Evolutionary conservation across 768 basidiomycete genomes (phyloP).

Genomic region (Termitomyces sp.): DNA sequence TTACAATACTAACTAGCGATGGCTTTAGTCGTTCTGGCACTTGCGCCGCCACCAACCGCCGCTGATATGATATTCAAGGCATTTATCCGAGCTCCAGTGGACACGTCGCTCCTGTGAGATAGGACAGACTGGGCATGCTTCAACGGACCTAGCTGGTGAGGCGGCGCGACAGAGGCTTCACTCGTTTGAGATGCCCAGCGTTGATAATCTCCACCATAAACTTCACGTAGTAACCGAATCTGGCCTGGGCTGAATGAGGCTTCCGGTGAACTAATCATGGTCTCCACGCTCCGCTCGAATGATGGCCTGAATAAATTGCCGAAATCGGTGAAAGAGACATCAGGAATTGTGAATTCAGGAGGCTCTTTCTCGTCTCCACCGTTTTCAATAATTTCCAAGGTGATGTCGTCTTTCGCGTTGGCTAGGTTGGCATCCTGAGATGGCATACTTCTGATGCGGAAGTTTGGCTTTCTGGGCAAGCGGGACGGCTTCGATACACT

Average conservation of each 20-base stretch:
- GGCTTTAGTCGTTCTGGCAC: constrained; percentile 3
- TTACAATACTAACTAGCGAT: constrained; percentile 6
- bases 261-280: neutral
- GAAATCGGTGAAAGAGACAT: constrained; percentile 19
- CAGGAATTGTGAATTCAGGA: constrained; percentile 14
- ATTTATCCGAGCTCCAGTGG: constrained; percentile 28
- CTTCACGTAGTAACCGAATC: constrained; percentile 16
- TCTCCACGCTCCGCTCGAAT: constrained; percentile 2
- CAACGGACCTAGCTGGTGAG: constrained; percentile 31
- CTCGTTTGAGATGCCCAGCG: constrained; percentile 30
- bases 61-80: constrained; percentile 33
- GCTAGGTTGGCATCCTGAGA: constrained; percentile 1
- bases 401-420: constrained; percentile 12
- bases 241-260: constrained; percentile 1
- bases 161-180: constrained; percentile 20
- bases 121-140: constrained; percentile 38
- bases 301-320: constrained; percentile 16
- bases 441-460: neutral
- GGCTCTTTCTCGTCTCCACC: constrained; percentile 16
- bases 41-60: constrained; percentile 1
- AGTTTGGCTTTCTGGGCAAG: neutral
- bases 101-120: constrained; percentile 35
- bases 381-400: constrained; percentile 15
- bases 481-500: neutral
- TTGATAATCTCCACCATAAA: constrained; percentile 44